Conservation (phyloP, 2,329 filamentous ascomycete genomes). For the Tolypocladium album region DNA sequence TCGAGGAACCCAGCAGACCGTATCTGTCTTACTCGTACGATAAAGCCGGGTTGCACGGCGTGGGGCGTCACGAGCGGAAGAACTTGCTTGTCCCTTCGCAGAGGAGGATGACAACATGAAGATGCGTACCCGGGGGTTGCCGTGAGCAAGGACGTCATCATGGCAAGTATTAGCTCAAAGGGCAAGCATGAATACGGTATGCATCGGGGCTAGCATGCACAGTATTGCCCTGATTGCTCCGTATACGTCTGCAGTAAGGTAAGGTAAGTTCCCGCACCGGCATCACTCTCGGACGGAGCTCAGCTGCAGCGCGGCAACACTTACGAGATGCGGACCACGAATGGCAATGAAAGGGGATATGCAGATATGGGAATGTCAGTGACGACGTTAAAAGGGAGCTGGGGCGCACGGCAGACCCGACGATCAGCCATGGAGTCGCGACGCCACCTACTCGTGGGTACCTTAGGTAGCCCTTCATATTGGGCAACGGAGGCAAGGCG, state of each 20-base stretch:
- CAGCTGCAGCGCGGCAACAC: too few species aligned
- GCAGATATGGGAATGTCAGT: too few species aligned
- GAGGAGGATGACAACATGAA: background rate
- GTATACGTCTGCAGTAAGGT: background rate
- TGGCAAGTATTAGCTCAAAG: background rate
- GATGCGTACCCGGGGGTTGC: background rate
- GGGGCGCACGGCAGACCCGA: background rate
- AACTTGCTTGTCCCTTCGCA: background rate
- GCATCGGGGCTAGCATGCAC: background rate
- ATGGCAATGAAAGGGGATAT: too few species aligned
- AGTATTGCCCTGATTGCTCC: background rate
- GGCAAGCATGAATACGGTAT: background rate
- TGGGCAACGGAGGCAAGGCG: background rate
- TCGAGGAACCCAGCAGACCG: background rate
- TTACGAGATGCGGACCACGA: too few species aligned
- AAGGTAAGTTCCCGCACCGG: background rate
- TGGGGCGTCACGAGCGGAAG: background rate
- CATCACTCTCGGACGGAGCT: background rate
- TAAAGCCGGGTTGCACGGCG: background rate
- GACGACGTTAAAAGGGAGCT: background rate
- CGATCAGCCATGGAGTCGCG: background rate
- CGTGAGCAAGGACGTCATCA: background rate
- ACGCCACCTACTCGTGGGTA: background rate
- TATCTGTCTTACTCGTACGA: conserved; percentile 1
- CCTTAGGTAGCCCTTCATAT: background rate